phyloP scores from a whole-genome alignment of 2,329 filamentous ascomycete genomes.

The Cladobotryum protrusum region DNA sequence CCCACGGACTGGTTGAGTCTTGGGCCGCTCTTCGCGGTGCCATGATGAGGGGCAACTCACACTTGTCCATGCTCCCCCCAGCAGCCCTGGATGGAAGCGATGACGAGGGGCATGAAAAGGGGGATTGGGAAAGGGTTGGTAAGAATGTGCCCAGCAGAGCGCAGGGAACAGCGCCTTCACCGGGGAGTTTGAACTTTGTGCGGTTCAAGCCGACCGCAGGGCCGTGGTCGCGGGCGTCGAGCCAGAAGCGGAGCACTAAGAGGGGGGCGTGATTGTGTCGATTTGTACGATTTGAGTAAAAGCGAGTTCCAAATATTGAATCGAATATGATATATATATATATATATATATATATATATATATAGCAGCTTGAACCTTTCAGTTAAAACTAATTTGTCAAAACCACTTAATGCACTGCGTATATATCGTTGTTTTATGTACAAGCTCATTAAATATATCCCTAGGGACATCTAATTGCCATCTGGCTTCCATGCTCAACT shows the following conservation, averaged over 20 bases:
- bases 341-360: too few relatives aligned
- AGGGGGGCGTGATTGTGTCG: slow-evolving; percentile 2
- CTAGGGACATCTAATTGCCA: too few relatives aligned
- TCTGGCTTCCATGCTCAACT: too few relatives aligned
- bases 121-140: slow-evolving; percentile 25
- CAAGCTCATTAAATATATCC: too few relatives aligned
- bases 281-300: background rate
- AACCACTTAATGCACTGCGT: too few relatives aligned
- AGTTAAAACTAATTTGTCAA: too few relatives aligned
- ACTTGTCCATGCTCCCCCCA: slow-evolving; percentile 22
- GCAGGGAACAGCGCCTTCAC: slow-evolving; percentile 20
- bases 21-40: slow-evolving; percentile 45
- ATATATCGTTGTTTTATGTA: too few relatives aligned
- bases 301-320: background rate
- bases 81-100: slow-evolving; percentile 24
- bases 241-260: slow-evolving; percentile 17
- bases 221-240: slow-evolving; percentile 40
- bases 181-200: slow-evolving; percentile 43
- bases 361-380: too few relatives aligned
- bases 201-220: slow-evolving; percentile 44
- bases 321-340: too few relatives aligned
- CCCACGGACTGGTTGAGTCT: slow-evolving; percentile 52
- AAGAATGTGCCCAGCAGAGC: slow-evolving; percentile 16
- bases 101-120: slow-evolving; percentile 17
- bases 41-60: slow-evolving; percentile 27